phyloP scores from a whole-genome alignment of 768 basidiomycete genomes.

The Phallus indusiatus region DNA sequence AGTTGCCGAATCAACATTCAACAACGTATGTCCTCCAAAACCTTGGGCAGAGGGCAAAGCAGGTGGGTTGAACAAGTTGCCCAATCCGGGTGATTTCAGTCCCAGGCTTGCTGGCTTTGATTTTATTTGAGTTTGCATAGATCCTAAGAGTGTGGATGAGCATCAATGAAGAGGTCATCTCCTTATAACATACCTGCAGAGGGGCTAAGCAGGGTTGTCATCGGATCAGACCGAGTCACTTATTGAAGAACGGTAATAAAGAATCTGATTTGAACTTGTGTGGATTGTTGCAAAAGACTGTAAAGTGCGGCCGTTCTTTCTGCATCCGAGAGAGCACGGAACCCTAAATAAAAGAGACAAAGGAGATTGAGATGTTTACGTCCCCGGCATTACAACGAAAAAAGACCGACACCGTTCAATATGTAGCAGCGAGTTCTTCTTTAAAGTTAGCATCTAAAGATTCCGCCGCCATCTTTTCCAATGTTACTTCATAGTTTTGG shows the following conservation, averaged over 20 bases:
- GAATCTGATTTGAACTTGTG: conserved; percentile 97
- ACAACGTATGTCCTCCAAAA: conserved; percentile 70
- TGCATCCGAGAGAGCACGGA: conserved; percentile 97
- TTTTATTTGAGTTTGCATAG: conserved; percentile 98
- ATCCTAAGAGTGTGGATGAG: conserved; percentile 35
- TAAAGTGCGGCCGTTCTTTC: conserved; percentile 99
- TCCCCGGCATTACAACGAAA: neutral
- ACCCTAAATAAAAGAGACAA: conserved; percentile 61
- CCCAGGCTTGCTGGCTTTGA: conserved; percentile 74
- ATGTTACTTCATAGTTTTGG: conserved; percentile 88
- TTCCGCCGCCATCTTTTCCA: conserved; percentile 99
- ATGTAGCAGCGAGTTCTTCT: conserved; percentile 95
- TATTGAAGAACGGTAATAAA: conserved; percentile 98
- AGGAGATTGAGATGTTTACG: neutral
- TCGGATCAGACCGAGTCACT: conserved; percentile 96
- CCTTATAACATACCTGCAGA: conserved; percentile 58
- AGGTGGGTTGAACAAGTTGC: conserved; percentile 49
- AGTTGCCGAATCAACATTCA: conserved; percentile 47
- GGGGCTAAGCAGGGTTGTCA: conserved; percentile 92
- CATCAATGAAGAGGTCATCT: conserved; percentile 7
- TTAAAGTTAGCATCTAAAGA: conserved; percentile 99
- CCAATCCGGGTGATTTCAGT: conserved; percentile 85
- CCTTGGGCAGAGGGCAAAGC: conserved; percentile 72
- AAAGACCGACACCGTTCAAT: conserved; percentile 85
- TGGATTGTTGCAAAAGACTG: conserved; percentile 97